Evolutionary conservation across 768 basidiomycete species (phyloP).

Genomic region (Mycena alexandri): DNA sequence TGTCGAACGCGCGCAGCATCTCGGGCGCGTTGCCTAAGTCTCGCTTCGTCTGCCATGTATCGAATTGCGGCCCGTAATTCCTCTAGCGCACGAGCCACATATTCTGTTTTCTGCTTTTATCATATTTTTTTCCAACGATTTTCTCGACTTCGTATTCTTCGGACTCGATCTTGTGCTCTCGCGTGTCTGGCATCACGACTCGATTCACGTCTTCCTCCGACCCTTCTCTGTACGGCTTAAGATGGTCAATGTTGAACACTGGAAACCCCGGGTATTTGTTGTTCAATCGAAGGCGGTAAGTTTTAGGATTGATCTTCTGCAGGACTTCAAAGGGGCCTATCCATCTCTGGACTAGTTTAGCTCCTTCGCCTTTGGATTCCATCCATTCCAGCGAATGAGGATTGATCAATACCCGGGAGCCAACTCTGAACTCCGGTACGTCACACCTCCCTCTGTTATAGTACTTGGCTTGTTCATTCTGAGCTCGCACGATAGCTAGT

Average conservation of each 20-base stretch:
- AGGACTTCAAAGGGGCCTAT: neutral
- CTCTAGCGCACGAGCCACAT: neutral
- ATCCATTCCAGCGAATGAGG: neutral
- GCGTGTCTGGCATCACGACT: neutral
- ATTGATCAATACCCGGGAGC: neutral
- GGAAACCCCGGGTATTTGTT: neutral
- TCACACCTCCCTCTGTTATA: neutral
- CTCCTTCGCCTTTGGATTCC: conserved; percentile 1
- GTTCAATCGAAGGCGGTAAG: neutral
- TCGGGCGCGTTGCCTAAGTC: neutral
- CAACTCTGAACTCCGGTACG: neutral
- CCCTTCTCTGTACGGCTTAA: neutral
- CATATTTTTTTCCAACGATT: neutral
- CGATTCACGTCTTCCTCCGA: neutral
- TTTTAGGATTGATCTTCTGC: neutral
- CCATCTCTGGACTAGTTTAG: neutral
- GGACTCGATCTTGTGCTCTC: neutral
- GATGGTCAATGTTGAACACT: neutral
- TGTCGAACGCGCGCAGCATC: neutral
- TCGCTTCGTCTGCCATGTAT: neutral
- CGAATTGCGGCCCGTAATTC: neutral
- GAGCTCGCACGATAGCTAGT: neutral
- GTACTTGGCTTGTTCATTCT: neutral
- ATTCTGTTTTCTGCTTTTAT: neutral
- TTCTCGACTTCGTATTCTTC: neutral